Percentiles rank a stretch among this genome's conserved stretches.
Conservation (phyloP, 1,284 basidiomycete species). For the Cutaneotrichosporon cavernicola region DNA sequence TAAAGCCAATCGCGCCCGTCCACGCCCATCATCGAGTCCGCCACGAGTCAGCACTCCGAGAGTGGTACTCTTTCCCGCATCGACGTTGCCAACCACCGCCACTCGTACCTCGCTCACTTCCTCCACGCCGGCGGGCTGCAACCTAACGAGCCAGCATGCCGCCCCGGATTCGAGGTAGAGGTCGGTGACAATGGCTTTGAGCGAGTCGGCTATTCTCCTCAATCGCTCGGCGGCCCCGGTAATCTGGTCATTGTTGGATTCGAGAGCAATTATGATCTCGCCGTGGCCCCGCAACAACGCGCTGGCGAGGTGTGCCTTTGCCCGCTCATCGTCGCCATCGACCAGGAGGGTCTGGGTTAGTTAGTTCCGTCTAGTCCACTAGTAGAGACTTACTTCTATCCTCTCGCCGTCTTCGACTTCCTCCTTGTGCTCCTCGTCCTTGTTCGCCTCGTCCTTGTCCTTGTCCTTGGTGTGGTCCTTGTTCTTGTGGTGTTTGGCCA, state of each 20-base stretch:
- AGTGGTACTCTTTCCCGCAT: constrained; percentile 88
- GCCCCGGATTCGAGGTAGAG: constrained; percentile 34
- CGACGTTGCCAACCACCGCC: constrained; percentile 87
- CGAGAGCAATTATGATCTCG: constrained; percentile 45
- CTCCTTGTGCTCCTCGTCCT: constrained; percentile 28
- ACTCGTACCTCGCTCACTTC: constrained; percentile 78
- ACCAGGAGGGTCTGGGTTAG: constrained; percentile 36
- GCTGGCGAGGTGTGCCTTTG: constrained; percentile 40
- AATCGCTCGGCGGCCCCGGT: constrained; percentile 33
- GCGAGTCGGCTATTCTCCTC: constrained; percentile 24
- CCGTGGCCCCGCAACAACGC: constrained; percentile 45
- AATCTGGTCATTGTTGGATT: constrained; percentile 31
- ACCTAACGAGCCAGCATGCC: constrained; percentile 47
- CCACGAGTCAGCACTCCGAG: constrained; percentile 69
- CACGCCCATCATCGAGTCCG: constrained; percentile 89
- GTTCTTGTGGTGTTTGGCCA: constrained; percentile 40
- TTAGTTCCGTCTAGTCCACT: not conserved
- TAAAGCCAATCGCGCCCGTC: constrained; percentile 83
- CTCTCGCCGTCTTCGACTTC: constrained; percentile 32
- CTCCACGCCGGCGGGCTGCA: constrained; percentile 49
- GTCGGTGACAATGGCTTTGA: constrained; percentile 46
- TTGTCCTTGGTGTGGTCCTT: constrained; percentile 9
- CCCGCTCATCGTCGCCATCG: constrained; percentile 33
- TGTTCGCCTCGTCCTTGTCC: constrained; percentile 21
- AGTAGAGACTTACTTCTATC: constrained; percentile 37